Base-by-base conservation (phyloP, 768 basidiomycete species). In the Termitomyces bulborhizus region DNA sequence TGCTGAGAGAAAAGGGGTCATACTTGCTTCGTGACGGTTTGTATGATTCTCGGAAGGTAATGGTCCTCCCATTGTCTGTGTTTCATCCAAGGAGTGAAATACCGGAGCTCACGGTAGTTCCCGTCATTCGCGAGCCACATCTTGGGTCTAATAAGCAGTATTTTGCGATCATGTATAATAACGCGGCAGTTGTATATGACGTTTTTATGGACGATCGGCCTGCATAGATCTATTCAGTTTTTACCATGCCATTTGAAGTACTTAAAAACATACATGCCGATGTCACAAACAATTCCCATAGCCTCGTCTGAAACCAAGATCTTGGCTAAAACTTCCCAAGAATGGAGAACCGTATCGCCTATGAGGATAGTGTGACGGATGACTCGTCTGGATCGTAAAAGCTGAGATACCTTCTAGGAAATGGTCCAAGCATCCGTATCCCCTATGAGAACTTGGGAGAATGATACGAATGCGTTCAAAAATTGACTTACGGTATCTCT, bases 111-210 rank as follows among this genome's bases (percentile, higher is more conserved):
- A 27, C 97, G 88, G 69, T 99, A 99, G 66, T 98, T 98, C 3
- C 97, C 97, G 63, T 97, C 93, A 66, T 98, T 98, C 1, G 97
- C 97, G 44, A 99, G 77, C 97, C 97, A 99, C 95, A 99, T 95
- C 75, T 98, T 99, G 0, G 97, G 97, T 24, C 97, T 85, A 60
- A 99, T 98, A 59, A 98, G 83, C 1, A 98, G 72, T 57, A 99
- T 94, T 72, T 91, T 81, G 53, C 83, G 78, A 71, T 94, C 78
- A 65, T 93, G 81, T 42, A 95, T 83, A 67, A 98, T 86, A 36
- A 98, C 78, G 18, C 97, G 87, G 68, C 93, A 97, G 66, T 99
- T 99, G 74, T 98, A 98, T 60, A 88, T 95, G 46, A 94, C 93
- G 67, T 97, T 98, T 80, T 98, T 98, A 80, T 99, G 97, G 1